These are phyloP conservation scores for Penstemon barbatus DNA, from an alignment of 257 asterid species.

Conservation along the genomic window DNA sequence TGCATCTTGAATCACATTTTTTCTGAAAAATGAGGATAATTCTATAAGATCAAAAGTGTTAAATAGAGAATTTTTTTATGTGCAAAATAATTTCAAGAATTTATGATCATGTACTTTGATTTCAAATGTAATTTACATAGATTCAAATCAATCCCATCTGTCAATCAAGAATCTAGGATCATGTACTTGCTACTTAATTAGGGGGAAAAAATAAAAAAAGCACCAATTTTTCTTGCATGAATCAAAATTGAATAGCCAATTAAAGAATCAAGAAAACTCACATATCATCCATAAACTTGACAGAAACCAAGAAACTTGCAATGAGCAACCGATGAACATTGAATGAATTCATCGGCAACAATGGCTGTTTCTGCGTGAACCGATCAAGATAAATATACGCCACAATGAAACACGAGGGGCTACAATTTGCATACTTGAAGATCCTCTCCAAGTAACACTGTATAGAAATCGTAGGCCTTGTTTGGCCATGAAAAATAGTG, in stretches of 20 bases:
- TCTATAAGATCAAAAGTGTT: too few species aligned
- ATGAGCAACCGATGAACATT: conserved; percentile 74
- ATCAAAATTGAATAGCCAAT: not conserved
- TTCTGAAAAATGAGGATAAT: too few species aligned
- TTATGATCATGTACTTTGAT: too few species aligned
- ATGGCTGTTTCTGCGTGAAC: conserved; percentile 54
- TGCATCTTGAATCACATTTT: too few species aligned
- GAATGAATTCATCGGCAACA: conserved; percentile 56
- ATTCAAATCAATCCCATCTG: not conserved
- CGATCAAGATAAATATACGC: conserved; percentile 77
- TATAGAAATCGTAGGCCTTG: conserved; percentile 54
- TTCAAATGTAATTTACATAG: too few species aligned
- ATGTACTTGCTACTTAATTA: not conserved
- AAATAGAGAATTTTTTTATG: too few species aligned
- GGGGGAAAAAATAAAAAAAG: not conserved
- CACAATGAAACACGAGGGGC: conserved; percentile 60
- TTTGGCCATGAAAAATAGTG: conserved; percentile 58
- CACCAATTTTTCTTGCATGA: not conserved
- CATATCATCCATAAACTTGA: conserved; percentile 83
- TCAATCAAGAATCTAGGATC: not conserved
- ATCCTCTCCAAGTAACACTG: conserved; percentile 61
- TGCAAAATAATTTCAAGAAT: too few species aligned
- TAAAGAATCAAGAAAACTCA: conserved; percentile 33
- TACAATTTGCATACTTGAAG: conserved; percentile 72
- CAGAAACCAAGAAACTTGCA: conserved; percentile 64